Percentiles rank a stretch among this genome's conserved stretches.
Conservation (phyloP, 176 grass and related monocot genomes). For the Thalia dealbata region DNA sequence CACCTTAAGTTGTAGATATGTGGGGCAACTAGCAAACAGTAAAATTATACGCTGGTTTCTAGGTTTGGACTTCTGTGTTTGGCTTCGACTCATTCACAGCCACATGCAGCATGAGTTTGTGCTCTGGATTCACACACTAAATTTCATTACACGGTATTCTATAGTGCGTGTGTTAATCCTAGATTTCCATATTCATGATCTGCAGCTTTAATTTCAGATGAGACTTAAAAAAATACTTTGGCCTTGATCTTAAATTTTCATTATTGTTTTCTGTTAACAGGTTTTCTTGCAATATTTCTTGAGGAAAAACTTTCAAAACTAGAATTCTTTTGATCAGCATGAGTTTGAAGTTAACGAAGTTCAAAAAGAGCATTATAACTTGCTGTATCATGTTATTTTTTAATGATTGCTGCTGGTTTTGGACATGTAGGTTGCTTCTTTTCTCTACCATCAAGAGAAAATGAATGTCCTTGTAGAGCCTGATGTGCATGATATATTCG, state of each 20-base stretch:
- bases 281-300: background rate
- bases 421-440: slow-evolving; percentile 60
- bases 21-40: too few relatives aligned
- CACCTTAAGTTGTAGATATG: too few relatives aligned
- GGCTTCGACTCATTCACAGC: background rate
- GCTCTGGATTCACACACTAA: background rate
- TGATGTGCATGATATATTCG: slow-evolving; percentile 98
- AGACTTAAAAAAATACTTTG: too few relatives aligned
- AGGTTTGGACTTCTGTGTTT: background rate
- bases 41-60: too few relatives aligned
- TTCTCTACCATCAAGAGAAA: slow-evolving; percentile 88
- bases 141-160: too few relatives aligned
- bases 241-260: too few relatives aligned
- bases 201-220: background rate
- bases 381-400: slow-evolving; percentile 4
- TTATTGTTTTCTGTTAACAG: background rate
- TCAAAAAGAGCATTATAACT: background rate
- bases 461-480: slow-evolving; percentile 99
- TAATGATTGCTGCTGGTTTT: slow-evolving; percentile 8
- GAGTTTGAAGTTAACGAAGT: background rate
- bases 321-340: background rate
- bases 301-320: background rate
- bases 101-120: background rate
- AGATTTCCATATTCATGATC: too few relatives aligned
- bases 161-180: too few relatives aligned